Conservation (phyloP, 225 moss, liverwort and hornwort genomes). For the Neckera pumila region DNA sequence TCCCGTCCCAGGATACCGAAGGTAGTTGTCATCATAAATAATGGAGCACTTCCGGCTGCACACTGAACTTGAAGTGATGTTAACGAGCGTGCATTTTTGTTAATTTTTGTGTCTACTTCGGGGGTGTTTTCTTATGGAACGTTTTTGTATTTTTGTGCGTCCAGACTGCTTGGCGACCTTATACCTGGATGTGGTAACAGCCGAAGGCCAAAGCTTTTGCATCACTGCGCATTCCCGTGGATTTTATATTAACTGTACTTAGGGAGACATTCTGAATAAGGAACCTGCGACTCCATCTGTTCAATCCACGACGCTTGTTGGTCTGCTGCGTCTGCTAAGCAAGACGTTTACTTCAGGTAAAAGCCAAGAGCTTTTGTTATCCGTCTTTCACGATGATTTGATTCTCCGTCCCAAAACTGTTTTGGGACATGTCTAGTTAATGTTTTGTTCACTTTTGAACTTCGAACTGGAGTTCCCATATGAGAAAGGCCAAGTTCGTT, state of each 20-base stretch:
- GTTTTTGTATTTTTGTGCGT: background rate
- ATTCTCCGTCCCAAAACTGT: background rate
- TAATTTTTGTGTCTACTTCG: background rate
- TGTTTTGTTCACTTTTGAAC: background rate
- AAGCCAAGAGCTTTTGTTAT: background rate
- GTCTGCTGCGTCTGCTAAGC: conserved; percentile 72
- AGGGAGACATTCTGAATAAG: conserved; percentile 58
- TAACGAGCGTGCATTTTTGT: background rate
- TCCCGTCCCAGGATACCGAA: conserved; percentile 85
- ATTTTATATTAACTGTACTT: conserved; percentile 61
- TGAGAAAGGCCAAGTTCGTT: too few relatives aligned
- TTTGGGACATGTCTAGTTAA: background rate
- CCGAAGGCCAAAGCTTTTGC: conserved; percentile 62
- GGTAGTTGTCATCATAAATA: conserved; percentile 24
- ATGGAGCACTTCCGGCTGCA: background rate
- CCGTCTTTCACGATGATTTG: background rate
- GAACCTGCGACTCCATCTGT: conserved; percentile 25
- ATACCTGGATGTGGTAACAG: conserved; percentile 74
- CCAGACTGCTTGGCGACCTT: conserved; percentile 84
- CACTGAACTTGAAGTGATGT: background rate
- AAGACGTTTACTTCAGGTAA: conserved; percentile 59
- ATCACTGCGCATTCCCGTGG: conserved; percentile 65
- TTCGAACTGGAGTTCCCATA: background rate
- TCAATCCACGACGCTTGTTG: conserved; percentile 77
- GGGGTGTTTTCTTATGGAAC: background rate